A percentile compares a stretch with the other conserved stretches of the same genome.
Conservation (phyloP, 225 moss, liverwort and hornwort genomes). For the Anthoceros angustus region DNA sequence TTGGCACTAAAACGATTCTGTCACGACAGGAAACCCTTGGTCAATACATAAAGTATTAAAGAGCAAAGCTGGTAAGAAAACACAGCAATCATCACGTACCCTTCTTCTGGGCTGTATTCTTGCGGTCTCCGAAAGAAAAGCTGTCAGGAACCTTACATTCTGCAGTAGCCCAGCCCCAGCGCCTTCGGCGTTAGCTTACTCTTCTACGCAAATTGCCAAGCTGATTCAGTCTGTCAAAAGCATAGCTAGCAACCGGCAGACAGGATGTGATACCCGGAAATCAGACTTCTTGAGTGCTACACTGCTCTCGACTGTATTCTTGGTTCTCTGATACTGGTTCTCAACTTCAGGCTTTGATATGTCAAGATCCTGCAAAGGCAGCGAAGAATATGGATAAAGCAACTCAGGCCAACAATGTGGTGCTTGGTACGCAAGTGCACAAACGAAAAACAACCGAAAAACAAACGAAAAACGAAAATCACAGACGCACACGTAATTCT, state of each 20-base stretch:
- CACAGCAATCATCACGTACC: constrained; percentile 19
- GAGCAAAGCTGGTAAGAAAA: background rate
- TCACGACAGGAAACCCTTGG: background rate
- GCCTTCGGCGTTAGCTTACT: no score
- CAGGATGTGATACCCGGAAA: constrained; percentile 45
- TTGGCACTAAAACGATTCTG: constrained; percentile 70
- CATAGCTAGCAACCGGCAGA: background rate
- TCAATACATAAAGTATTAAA: background rate
- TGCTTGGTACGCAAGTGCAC: background rate
- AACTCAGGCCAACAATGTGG: background rate
- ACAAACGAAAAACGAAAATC: background rate
- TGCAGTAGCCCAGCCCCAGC: constrained; percentile 11
- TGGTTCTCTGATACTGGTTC: constrained; percentile 56
- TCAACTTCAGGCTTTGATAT: constrained; percentile 63
- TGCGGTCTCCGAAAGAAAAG: constrained; percentile 75
- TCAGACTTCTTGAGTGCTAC: constrained; percentile 78
- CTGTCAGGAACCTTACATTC: constrained; percentile 86
- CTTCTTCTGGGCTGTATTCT: constrained; percentile 74
- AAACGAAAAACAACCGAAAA: constrained; percentile 1
- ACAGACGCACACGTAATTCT: background rate
- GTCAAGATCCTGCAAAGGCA: constrained; percentile 68
- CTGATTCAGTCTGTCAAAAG: background rate
- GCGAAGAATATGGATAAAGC: background rate
- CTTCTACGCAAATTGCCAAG: background rate
- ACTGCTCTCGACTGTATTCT: constrained; percentile 46